These are phyloP conservation scores for Torulaspora indica DNA, from an alignment of 805 yeast genomes.

Conservation along the genomic window DNA sequence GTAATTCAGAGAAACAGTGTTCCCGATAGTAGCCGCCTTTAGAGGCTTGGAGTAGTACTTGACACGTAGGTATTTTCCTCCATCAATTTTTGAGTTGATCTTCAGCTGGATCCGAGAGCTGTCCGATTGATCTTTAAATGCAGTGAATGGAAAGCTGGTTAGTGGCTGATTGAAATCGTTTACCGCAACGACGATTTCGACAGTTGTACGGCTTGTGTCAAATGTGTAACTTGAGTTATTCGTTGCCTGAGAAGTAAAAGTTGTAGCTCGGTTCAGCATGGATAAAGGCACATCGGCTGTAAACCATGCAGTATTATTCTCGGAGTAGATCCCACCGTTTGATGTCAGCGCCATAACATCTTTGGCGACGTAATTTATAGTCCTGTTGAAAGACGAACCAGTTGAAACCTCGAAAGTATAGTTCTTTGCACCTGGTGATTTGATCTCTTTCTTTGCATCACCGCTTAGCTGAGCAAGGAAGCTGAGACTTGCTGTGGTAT, in stretches of 20 bases:
- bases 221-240: constrained; percentile 17
- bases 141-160: constrained; percentile 23
- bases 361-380: constrained; percentile 23
- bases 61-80: constrained; percentile 30
- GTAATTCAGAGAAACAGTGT: constrained; percentile 6
- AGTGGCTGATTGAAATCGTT: constrained; percentile 29
- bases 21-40: constrained; percentile 13
- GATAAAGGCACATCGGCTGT: constrained; percentile 28
- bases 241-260: constrained; percentile 22
- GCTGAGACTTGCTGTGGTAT: constrained; percentile 25
- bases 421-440: constrained; percentile 16
- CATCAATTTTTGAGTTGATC: constrained; percentile 26
- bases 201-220: constrained; percentile 18
- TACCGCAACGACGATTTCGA: constrained; percentile 24
- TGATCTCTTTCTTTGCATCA: constrained; percentile 15
- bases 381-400: constrained; percentile 17
- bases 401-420: constrained; percentile 25
- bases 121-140: constrained; percentile 27
- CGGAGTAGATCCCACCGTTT: constrained; percentile 25
- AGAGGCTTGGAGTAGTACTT: constrained; percentile 22
- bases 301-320: constrained; percentile 29
- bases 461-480: constrained; percentile 25
- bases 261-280: constrained; percentile 17
- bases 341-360: constrained; percentile 19
- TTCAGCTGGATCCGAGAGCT: constrained; percentile 17